Base-by-base conservation (phyloP, 1,284 basidiomycete genomes). In the Boletellus deceptivus region DNA sequence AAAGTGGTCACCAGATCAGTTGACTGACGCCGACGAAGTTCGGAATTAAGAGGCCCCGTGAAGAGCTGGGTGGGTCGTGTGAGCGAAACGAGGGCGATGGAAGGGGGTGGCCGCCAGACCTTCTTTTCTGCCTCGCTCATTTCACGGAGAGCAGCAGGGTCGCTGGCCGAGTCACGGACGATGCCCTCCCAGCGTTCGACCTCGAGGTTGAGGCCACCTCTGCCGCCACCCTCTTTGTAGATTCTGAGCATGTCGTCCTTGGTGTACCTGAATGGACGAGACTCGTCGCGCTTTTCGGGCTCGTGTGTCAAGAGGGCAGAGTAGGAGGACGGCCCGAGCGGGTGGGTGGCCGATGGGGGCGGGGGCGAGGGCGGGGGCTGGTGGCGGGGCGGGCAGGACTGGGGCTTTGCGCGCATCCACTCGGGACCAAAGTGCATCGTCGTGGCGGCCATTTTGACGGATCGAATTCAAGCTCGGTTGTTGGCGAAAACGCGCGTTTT, bases 181-280 rank as follows among this genome's bases (percentile, higher is more conserved):
- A 94, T 84, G 46, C 91, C 90, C 46, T 89, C 88, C 80, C 88
- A 91, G 55, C 84, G 78, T 69, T 92, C 90, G 7, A 93, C 87
- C 70, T 94, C 91, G 45, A 93, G 77, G 36, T 89, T 91, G 24
- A 92, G 76, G 40, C 82, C 82, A 52, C 81, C 78, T 68, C 80
- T 80, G 52, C 87, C 83, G 53, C 83, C 82, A 48, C 84, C 84
- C 58, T 92, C 90, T 66, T 82, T 89, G 71, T 89, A 94, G 57
- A 94, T 86, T 68, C 80, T 78, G 50, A 94, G 76, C 72, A 95
- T 79, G 56, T 92, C 89, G 56, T 93, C 90, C 67, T 86, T 89
- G 14, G 86, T 84, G 72, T 93, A 95, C 65, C 86, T 79, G 75
- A 94, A 93, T 20, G 91, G 91, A 64, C 86, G 80, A 43, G 74